These are phyloP conservation scores for Penicillium palitans DNA, from an alignment of 2,329 filamentous ascomycete genomes.

Conservation along the genomic window DNA sequence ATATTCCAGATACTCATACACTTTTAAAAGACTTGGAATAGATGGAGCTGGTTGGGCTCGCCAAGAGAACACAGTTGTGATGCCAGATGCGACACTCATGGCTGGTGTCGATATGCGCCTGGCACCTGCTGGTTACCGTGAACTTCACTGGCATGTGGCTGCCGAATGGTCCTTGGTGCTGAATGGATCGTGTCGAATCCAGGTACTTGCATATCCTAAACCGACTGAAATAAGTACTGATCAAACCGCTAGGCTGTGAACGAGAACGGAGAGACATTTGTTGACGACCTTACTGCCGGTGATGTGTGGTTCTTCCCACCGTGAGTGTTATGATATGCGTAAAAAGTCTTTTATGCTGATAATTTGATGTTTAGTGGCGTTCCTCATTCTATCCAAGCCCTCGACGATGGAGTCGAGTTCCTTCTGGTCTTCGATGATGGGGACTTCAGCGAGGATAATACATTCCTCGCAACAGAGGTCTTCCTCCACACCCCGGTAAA, in stretches of 20 bases:
- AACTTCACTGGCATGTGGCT: slow-evolving; percentile 58
- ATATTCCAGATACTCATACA: neutral
- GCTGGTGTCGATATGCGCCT: slow-evolving; percentile 62
- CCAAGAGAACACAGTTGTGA: slow-evolving; percentile 54
- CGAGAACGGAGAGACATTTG: slow-evolving; percentile 69
- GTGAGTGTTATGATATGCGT: slow-evolving; percentile 20
- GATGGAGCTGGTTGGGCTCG: slow-evolving; percentile 55
- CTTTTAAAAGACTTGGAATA: slow-evolving; percentile 39
- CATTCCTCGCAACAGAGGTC: slow-evolving; percentile 68
- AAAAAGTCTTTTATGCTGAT: neutral
- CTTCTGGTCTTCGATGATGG: slow-evolving; percentile 64
- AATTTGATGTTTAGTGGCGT: slow-evolving; percentile 51
- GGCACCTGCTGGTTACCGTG: slow-evolving; percentile 59
- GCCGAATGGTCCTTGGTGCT: slow-evolving; percentile 42
- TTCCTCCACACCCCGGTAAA: slow-evolving; percentile 45
- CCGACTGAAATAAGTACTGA: neutral
- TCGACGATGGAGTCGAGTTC: slow-evolving; percentile 67
- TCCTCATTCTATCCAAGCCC: slow-evolving; percentile 73
- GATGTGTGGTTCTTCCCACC: slow-evolving; percentile 82
- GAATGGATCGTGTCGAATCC: slow-evolving; percentile 42
- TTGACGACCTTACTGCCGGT: slow-evolving; percentile 73
- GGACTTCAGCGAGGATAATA: slow-evolving; percentile 68
- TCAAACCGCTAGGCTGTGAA: slow-evolving; percentile 31
- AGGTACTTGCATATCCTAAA: slow-evolving; percentile 19
- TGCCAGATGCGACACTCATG: slow-evolving; percentile 54